Conservation (phyloP, 2,329 filamentous ascomycete genomes). For the Fusarium napiforme region DNA sequence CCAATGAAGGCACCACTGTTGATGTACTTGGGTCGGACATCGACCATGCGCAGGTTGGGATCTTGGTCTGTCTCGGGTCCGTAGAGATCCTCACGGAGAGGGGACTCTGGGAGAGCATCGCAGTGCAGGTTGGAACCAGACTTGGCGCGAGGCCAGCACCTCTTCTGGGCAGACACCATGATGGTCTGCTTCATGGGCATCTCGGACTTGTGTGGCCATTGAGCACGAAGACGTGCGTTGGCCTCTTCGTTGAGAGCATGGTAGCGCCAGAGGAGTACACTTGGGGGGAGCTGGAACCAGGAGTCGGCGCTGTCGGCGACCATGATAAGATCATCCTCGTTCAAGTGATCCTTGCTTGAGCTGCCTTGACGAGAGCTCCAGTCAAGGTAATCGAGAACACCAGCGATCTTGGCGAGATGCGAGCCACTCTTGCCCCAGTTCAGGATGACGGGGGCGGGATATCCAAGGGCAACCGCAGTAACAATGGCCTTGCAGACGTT, state of each 20-base stretch:
- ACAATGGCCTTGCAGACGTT: constrained; percentile 45
- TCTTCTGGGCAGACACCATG: constrained; percentile 38
- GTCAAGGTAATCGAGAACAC: constrained; percentile 44
- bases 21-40: constrained; percentile 41
- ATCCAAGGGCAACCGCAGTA: constrained; percentile 42
- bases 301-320: constrained; percentile 44
- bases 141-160: constrained; percentile 31
- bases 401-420: constrained; percentile 45
- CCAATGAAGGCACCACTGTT: constrained; percentile 47
- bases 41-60: constrained; percentile 12
- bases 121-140: constrained; percentile 35
- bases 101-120: constrained; percentile 22
- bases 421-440: constrained; percentile 44
- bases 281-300: constrained; percentile 47
- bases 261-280: constrained; percentile 44
- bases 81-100: constrained; percentile 38
- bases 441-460: constrained; percentile 44
- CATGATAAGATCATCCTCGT: constrained; percentile 43
- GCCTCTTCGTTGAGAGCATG: constrained; percentile 33
- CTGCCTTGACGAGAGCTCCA: constrained; percentile 3
- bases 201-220: constrained; percentile 12
- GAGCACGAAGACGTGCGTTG: constrained; percentile 22
- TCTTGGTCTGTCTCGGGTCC: constrained; percentile 33
- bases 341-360: constrained; percentile 21
- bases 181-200: constrained; percentile 43